Base-by-base conservation (phyloP, 352 stramenopile species). In the Phytophthora macrochlamydospora region DNA sequence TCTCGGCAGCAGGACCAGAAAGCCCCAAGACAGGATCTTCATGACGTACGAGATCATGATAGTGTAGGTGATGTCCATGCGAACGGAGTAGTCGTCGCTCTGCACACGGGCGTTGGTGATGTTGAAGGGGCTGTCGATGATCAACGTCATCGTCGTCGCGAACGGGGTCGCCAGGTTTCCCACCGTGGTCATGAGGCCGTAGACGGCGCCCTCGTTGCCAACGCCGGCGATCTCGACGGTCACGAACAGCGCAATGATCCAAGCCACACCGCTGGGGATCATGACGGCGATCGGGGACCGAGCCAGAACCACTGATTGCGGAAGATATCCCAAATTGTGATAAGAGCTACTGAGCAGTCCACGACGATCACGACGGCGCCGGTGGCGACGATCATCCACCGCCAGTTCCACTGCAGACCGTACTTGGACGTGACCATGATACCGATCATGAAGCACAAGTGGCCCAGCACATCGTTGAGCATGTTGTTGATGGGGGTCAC, bases 321-420 rank as follows among this genome's bases (percentile, higher is more conserved):
- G 18, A 24, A 24, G 18, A 24, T 24, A 24, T 24, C 18, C 72
- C 75, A 83, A 18, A 74, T 55, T 2, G 75, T 83, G 11, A 83
- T 59, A 28, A 86, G 52, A 9, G 72, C 62, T 6, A 77, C 69
- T 0, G 73, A 52, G 31, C 52, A 70, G 32, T 83, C 75, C 7
- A 83, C 62, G n/a, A 68, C 12, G 18, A 79, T 72, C 2, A 79
- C 71, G 7, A 67, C 42, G 9, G 75, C 52, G 24, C 67, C 53
- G 7, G 70, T 80, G 5, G 60, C 30, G 28, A 73, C 51, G 33
- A 76, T 71, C 67, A 81, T 81, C 9, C 33, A 55, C 1, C 77
- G 71, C 77, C 77, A 86, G 51, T 79, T 64, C 77, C 77, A 86
- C 13, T 78, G 58, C 7, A 83, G 66, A 56, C 77, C 77, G 50